A percentile compares a stretch with the other conserved stretches of the same genome.
These are phyloP conservation scores for Hanseniaspora clermontiae DNA, from an alignment of 805 yeast species.

Conservation along the genomic window DNA sequence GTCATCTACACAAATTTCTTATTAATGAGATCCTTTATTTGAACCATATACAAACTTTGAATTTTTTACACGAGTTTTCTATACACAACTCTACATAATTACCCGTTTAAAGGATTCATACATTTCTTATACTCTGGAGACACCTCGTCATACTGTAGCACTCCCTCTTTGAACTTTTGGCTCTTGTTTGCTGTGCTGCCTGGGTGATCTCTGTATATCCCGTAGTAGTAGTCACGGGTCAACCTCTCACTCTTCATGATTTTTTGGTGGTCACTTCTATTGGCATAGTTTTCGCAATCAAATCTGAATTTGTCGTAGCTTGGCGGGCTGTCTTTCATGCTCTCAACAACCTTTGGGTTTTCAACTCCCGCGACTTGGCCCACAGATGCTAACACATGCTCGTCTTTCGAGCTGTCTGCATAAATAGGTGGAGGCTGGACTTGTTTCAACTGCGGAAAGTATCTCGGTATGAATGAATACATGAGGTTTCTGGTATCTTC, in stretches of 20 bases:
- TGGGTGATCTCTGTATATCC: constrained; percentile 1
- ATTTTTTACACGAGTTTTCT: constrained; percentile 11
- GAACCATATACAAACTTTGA: constrained; percentile 6
- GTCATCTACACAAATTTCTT: neutral
- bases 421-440: constrained; percentile 18
- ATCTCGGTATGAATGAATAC: constrained; percentile 11
- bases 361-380: neutral
- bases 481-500: constrained; percentile 2
- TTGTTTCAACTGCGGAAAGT: constrained; percentile 12
- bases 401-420: constrained; percentile 20
- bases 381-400: neutral
- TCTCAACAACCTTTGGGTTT: neutral
- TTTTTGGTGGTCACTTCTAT: neutral
- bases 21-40: constrained; percentile 7
- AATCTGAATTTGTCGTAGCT: neutral
- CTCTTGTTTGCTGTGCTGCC: neutral
- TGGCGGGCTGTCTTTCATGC: neutral
- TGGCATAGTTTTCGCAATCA: constrained; percentile 1
- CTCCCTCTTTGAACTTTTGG: neutral
- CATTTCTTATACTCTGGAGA: constrained; percentile 4
- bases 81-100: neutral
- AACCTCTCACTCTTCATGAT: neutral
- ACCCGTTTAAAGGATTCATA: constrained; percentile 12
- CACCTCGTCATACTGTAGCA: constrained; percentile 1
- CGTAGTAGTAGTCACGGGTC: neutral